These are phyloP conservation scores for Pogostemon cablin DNA, from an alignment of 257 asterid genomes.

Conservation along the genomic window DNA sequence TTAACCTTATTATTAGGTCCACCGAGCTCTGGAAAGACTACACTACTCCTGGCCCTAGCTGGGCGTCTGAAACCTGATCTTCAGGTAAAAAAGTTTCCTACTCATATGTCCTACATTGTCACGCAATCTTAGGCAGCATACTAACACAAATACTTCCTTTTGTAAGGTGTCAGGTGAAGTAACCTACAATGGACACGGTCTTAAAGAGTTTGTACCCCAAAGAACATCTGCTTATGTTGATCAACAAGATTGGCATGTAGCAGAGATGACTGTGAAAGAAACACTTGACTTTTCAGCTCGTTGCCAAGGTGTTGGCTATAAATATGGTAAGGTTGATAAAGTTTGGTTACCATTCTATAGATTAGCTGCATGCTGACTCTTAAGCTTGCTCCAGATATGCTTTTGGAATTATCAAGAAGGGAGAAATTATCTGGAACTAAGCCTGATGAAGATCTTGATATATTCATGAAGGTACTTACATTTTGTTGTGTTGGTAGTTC, in stretches of 20 bases:
- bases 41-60: slow-evolving; percentile 85
- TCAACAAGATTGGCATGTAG: slow-evolving; percentile 90
- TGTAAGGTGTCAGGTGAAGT: slow-evolving; percentile 85
- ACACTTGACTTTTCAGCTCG: slow-evolving; percentile 83
- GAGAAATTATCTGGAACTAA: slow-evolving; percentile 82
- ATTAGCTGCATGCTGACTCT: slow-evolving; percentile 41
- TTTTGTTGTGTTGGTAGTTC: slow-evolving; percentile 20
- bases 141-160: slow-evolving; percentile 39
- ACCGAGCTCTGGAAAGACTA: slow-evolving; percentile 98
- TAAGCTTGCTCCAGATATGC: slow-evolving; percentile 70
- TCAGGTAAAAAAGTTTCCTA: slow-evolving; percentile 55
- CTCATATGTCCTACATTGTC: neutral
- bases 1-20: slow-evolving; percentile 91
- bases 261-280: slow-evolving; percentile 97
- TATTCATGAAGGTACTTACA: slow-evolving; percentile 77
- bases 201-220: slow-evolving; percentile 90
- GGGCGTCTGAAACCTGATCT: slow-evolving; percentile 86
- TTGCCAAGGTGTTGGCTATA: slow-evolving; percentile 91
- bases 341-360: slow-evolving; percentile 28
- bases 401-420: slow-evolving; percentile 89
- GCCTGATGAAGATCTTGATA: slow-evolving; percentile 96
- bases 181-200: slow-evolving; percentile 88
- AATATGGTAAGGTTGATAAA: slow-evolving; percentile 63
- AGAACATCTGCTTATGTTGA: slow-evolving; percentile 81
- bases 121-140: slow-evolving; percentile 8